Evolutionary conservation across 805 yeast genomes (phyloP).

Genomic region (Metschnikowia bowlesiae): DNA sequence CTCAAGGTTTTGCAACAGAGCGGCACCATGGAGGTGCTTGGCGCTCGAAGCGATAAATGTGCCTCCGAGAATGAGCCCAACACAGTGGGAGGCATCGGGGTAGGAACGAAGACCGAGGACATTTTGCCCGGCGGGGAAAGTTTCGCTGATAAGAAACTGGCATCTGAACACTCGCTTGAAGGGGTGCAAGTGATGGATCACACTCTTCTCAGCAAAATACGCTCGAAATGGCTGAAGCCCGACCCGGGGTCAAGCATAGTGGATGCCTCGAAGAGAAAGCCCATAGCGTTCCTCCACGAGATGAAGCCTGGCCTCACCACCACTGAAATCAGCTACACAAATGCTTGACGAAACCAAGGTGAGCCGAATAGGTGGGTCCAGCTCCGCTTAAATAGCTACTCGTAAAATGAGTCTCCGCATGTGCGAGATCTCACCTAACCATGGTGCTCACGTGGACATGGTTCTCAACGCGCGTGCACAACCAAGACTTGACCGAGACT

Average conservation of each 20-base stretch:
- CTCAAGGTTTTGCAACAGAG: background rate
- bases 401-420: background rate
- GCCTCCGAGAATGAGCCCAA: background rate
- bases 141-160: background rate
- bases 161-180: background rate
- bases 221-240: conserved; percentile 10
- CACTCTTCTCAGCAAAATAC: conserved; percentile 7
- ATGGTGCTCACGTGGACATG: background rate
- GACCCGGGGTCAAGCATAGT: background rate
- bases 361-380: background rate
- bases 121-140: background rate
- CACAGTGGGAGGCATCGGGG: background rate
- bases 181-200: background rate
- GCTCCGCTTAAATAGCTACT: background rate
- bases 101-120: background rate
- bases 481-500: background rate
- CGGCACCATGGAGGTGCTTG: background rate
- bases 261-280: background rate
- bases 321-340: conserved; percentile 9
- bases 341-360: background rate
- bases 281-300: conserved; percentile 9
- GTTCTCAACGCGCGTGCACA: background rate
- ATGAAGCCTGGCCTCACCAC: conserved; percentile 12
- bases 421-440: background rate
- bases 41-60: background rate